phyloP scores from a whole-genome alignment of 768 basidiomycete species.

The Hemileccinum impolitum region DNA sequence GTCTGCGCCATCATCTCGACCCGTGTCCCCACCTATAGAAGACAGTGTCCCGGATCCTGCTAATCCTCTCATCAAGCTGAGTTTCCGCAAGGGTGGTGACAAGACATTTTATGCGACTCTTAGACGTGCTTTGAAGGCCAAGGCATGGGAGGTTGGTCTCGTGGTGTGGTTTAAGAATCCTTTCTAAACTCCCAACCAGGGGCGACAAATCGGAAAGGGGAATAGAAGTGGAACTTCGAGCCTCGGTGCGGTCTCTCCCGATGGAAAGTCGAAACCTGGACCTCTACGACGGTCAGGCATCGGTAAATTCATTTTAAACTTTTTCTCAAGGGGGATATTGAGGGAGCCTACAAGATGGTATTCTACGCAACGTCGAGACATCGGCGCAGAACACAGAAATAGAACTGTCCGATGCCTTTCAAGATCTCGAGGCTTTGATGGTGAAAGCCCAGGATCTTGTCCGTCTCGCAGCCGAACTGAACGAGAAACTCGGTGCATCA shows the following conservation, averaged over 20 bases:
- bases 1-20: slow-evolving; percentile 66
- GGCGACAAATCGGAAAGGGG: slow-evolving; percentile 28
- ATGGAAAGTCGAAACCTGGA: slow-evolving; percentile 13
- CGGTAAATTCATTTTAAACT: slow-evolving; percentile 16
- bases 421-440: slow-evolving; percentile 89
- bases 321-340: not conserved
- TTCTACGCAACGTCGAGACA: slow-evolving; percentile 71
- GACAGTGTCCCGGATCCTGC: slow-evolving; percentile 26
- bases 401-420: slow-evolving; percentile 70
- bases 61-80: slow-evolving; percentile 67
- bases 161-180: not conserved
- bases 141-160: slow-evolving; percentile 67
- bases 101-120: slow-evolving; percentile 76
- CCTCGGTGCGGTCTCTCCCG: slow-evolving; percentile 16
- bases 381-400: slow-evolving; percentile 60
- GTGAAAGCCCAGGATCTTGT: slow-evolving; percentile 93
- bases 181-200: slow-evolving; percentile 16
- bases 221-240: slow-evolving; percentile 20
- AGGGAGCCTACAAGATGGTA: slow-evolving; percentile 57
- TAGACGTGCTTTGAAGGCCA: slow-evolving; percentile 64
- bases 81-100: slow-evolving; percentile 90
- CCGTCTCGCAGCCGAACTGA: slow-evolving; percentile 81
- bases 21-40: slow-evolving; percentile 45
- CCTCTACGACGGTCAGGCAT: slow-evolving; percentile 26
- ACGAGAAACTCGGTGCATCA: slow-evolving; percentile 66